Conservation (phyloP, 2,329 filamentous ascomycete species). For the Didymella sp. region DNA sequence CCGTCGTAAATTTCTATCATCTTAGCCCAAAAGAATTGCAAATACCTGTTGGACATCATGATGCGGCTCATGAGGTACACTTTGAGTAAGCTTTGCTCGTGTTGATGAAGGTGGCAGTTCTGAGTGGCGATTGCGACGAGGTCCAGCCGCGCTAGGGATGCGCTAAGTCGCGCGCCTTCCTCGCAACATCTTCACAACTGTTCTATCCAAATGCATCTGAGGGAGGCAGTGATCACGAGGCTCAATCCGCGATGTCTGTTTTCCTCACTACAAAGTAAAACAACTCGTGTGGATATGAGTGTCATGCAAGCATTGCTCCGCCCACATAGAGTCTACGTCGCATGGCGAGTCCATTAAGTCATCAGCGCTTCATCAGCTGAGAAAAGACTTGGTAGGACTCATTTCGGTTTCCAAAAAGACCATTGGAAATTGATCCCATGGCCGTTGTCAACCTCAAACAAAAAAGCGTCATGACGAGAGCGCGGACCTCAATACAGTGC, state of each 20-base stretch:
- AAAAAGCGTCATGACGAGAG: conserved; percentile 1
- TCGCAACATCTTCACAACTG: not conserved
- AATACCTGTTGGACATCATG: not conserved
- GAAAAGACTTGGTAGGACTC: not conserved
- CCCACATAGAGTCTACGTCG: not conserved
- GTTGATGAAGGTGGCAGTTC: not conserved
- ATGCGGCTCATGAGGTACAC: not conserved
- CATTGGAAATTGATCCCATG: not conserved
- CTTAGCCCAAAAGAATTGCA: not conserved
- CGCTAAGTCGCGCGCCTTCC: not conserved
- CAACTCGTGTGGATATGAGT: not conserved
- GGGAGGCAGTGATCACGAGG: not conserved
- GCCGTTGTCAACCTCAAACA: not conserved
- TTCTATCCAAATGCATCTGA: not conserved
- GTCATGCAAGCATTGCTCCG: not conserved
- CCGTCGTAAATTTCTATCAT: not conserved
- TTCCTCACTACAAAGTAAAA: not conserved
- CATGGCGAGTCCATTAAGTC: not conserved
- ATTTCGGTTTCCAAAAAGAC: not conserved
- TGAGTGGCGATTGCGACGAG: not conserved
- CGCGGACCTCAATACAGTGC: not conserved
- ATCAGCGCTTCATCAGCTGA: not conserved
- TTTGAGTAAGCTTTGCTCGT: not conserved
- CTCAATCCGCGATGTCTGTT: not conserved
- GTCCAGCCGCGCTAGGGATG: not conserved